A percentile compares a stretch with the other conserved stretches of the same genome.
Conservation (phyloP, 495 filamentous ascomycete genomes). For the Oleoguttula mirabilis region DNA sequence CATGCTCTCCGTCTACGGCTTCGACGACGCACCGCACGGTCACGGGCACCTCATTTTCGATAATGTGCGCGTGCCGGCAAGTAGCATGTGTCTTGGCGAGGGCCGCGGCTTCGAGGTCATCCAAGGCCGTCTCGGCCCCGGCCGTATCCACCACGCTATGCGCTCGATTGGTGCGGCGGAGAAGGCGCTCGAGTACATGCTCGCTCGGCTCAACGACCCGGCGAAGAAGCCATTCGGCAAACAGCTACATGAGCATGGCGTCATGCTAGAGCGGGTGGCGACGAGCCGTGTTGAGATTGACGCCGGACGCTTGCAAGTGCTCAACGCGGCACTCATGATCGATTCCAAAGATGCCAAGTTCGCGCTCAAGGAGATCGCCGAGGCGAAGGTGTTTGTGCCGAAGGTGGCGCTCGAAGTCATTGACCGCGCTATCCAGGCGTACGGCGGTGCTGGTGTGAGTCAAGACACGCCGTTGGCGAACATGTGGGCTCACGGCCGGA, state of each 20-base stretch:
- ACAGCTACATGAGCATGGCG: conserved; percentile 30
- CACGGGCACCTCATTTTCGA: conserved; percentile 34
- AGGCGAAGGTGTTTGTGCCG: conserved; percentile 34
- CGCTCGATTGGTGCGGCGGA: conserved; percentile 32
- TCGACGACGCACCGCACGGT: conserved; percentile 35
- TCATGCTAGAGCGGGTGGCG: conserved; percentile 34
- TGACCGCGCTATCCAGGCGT: conserved; percentile 34
- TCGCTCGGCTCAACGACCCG: conserved; percentile 32
- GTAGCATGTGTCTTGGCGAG: conserved; percentile 31
- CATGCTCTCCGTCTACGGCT: conserved; percentile 36
- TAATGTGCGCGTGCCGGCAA: conserved; percentile 32
- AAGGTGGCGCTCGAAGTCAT: conserved; percentile 26
- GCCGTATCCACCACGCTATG: conserved; percentile 37
- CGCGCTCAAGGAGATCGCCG: conserved; percentile 34
- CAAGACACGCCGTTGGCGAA: conserved; percentile 27
- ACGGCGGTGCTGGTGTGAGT: conserved; percentile 31
- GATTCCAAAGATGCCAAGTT: conserved; percentile 32
- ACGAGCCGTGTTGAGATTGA: conserved; percentile 32
- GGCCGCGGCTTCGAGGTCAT: conserved; percentile 36
- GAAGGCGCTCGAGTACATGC: conserved; percentile 34
- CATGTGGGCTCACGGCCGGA: conserved; percentile 26
- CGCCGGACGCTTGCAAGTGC: conserved; percentile 30
- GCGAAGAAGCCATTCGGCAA: conserved; percentile 34
- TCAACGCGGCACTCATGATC: conserved; percentile 34
- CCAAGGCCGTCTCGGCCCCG: conserved; percentile 35